phyloP scores from a whole-genome alignment of 129 eudicot species.

The Glebionis coronaria region DNA sequence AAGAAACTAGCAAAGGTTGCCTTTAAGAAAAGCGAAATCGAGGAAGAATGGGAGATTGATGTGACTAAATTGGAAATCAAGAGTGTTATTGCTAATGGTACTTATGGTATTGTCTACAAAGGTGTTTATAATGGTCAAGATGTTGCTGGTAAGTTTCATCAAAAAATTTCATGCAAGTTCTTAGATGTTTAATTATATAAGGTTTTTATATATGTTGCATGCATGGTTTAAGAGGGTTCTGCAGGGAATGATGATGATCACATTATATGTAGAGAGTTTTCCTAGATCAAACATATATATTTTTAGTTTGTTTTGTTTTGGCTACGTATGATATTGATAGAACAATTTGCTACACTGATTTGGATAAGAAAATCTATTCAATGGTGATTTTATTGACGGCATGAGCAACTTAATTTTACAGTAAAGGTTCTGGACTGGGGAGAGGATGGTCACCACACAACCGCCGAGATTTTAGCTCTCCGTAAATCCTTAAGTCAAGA shows the following conservation, averaged over 20 bases:
- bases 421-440: conserved; percentile 86
- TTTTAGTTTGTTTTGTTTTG: too few species aligned
- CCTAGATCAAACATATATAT: neutral
- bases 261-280: neutral
- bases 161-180: neutral
- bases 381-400: neutral
- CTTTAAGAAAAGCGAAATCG: conserved; percentile 16
- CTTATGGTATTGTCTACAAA: conserved; percentile 65
- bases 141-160: conserved; percentile 64
- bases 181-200: too few species aligned
- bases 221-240: too few species aligned
- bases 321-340: too few species aligned
- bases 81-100: conserved; percentile 62
- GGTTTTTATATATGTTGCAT: too few species aligned
- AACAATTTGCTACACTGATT: too few species aligned
- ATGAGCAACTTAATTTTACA: conserved; percentile 12
- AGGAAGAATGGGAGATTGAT: conserved; percentile 88
- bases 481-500: too few species aligned
- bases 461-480: too few species aligned
- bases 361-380: too few species aligned
- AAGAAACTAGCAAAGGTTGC: neutral
- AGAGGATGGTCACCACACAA: conserved; percentile 62
- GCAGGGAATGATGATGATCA: neutral
- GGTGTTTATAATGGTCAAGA: conserved; percentile 72
- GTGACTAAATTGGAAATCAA: conserved; percentile 46